Evolutionary conservation across 2,329 filamentous ascomycete species (phyloP).

Genomic region (Fusarium sp.): DNA sequence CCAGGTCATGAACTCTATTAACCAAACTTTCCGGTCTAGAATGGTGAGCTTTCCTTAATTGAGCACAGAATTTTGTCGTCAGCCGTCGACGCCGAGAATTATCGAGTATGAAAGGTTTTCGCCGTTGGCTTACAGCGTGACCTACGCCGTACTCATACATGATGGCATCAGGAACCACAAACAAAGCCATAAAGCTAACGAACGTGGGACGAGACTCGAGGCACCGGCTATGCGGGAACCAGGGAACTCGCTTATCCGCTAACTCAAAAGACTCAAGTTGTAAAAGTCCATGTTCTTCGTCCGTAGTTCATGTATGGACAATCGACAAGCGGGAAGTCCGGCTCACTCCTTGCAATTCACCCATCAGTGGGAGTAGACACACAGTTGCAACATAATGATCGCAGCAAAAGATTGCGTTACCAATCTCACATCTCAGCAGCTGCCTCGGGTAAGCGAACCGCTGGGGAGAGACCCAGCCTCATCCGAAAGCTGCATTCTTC

Average conservation of each 20-base stretch:
- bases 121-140: not conserved
- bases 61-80: not conserved
- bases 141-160: conserved; percentile 2
- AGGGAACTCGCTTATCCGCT: conserved; percentile 29
- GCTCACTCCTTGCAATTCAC: not conserved
- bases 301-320: not conserved
- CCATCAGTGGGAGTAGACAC: not conserved
- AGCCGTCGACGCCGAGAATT: conserved; percentile 9
- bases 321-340: not conserved
- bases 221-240: conserved; percentile 40
- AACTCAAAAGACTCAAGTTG: conserved; percentile 24
- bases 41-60: conserved; percentile 16
- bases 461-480: conserved; percentile 15
- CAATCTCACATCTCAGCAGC: conserved; percentile 28
- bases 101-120: not conserved
- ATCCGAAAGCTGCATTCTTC: conserved; percentile 16
- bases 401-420: not conserved
- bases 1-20: conserved; percentile 32
- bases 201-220: conserved; percentile 13
- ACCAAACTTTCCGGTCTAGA: conserved; percentile 20
- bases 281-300: conserved; percentile 16
- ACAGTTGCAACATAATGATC: not conserved
- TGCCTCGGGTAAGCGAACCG: conserved; percentile 15
- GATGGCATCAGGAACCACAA: conserved; percentile 25
- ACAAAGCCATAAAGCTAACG: not conserved